phyloP scores from a whole-genome alignment of 345 rosid genomes.

The Eucalyptus sp. region DNA sequence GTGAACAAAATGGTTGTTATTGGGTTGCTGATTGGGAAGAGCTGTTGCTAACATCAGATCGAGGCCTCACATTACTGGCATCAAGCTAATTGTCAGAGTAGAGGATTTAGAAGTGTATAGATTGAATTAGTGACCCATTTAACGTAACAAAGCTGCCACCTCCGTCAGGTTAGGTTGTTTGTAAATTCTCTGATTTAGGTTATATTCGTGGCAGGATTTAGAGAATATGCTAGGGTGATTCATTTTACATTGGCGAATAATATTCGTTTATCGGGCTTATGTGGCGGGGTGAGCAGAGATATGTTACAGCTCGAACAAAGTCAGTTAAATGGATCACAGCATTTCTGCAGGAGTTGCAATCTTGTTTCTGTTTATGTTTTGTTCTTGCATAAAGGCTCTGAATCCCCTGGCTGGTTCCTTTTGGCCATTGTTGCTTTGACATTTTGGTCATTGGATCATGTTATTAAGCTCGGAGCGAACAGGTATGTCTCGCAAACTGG shows the following conservation, averaged over 20 bases:
- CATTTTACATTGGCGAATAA: neutral
- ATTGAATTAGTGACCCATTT: neutral
- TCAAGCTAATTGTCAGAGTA: neutral
- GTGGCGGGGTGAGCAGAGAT: neutral
- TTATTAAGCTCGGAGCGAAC: neutral
- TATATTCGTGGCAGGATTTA: neutral
- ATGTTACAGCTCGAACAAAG: neutral
- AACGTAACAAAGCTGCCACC: constrained; percentile 7
- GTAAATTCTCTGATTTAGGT: neutral
- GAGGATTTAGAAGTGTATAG: neutral
- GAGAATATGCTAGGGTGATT: neutral
- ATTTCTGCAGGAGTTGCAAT: neutral
- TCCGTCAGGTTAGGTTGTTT: neutral
- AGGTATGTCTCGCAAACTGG: neutral
- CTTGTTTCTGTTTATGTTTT: neutral
- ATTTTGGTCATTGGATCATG: neutral
- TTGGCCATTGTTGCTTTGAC: neutral
- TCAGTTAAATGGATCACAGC: neutral
- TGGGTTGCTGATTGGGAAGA: neutral
- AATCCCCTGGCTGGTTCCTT: neutral
- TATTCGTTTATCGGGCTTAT: neutral
- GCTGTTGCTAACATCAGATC: neutral
- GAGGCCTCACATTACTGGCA: neutral
- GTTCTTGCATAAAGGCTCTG: neutral
- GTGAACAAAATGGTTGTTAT: neutral